Conservation (phyloP, 352 stramenopile genomes). For the Pythium myriotylum region DNA sequence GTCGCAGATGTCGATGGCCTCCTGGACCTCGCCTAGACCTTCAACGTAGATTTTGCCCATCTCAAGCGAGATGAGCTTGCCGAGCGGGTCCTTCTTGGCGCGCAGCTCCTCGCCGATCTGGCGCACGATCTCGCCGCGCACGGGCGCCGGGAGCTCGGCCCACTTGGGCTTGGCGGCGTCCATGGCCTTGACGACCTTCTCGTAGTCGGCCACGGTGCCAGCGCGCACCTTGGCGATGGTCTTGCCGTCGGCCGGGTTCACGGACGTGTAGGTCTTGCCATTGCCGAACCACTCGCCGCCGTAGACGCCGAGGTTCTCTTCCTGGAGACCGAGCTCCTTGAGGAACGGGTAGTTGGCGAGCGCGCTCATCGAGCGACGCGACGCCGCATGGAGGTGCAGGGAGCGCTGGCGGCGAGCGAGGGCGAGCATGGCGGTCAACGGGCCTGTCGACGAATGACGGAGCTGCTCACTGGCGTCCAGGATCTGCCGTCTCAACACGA, state of each 20-base stretch:
- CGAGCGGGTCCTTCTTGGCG: conserved; percentile 88
- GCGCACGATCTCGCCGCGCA: conserved; percentile 90
- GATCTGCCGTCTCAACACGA: conserved; percentile 4
- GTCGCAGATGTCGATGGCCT: conserved; percentile 95
- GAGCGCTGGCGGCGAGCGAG: conserved; percentile 8
- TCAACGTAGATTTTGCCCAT: conserved; percentile 95
- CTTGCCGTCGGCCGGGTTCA: conserved; percentile 85
- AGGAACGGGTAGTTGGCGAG: conserved; percentile 75
- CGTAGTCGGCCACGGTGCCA: conserved; percentile 84
- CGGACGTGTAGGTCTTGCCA: conserved; percentile 76
- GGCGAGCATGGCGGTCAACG: conserved; percentile 17
- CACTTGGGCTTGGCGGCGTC: conserved; percentile 83
- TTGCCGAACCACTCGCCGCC: conserved; percentile 88
- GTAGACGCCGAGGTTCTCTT: conserved; percentile 88
- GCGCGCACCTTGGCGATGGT: conserved; percentile 81
- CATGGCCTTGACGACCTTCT: conserved; percentile 82
- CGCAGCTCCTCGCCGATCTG: conserved; percentile 91
- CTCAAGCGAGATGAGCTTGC: conserved; percentile 90
- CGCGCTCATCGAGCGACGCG: conserved; percentile 44
- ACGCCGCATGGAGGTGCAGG: conserved; percentile 15
- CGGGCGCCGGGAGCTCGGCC: conserved; percentile 84
- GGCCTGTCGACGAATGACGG: conserved; percentile 32
- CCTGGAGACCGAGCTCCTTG: conserved; percentile 73
- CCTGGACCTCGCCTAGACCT: conserved; percentile 92
- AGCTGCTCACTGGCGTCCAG: not conserved